A percentile compares a stretch with the other conserved stretches of the same genome.
Conservation (phyloP, 108 stramenopile genomes). For the Conticribra weissflogii region DNA sequence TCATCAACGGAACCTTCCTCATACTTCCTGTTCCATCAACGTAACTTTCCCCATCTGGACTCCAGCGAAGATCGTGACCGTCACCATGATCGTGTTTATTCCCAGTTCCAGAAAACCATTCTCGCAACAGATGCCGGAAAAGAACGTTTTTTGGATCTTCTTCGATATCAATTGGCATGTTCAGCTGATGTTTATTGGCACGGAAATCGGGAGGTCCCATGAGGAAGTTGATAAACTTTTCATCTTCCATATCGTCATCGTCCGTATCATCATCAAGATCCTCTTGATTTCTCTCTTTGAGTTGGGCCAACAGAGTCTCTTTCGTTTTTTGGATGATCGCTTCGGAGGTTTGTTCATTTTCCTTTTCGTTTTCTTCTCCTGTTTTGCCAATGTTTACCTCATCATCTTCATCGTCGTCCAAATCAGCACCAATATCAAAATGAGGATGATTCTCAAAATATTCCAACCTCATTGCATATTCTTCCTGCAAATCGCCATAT, state of each 20-base stretch:
- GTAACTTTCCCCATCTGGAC: slow-evolving; percentile 32
- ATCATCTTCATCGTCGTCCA: slow-evolving; percentile 1
- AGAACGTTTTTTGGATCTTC: slow-evolving; percentile 51
- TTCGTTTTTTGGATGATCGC: too few species aligned
- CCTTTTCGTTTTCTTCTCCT: slow-evolving; percentile 6
- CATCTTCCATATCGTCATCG: not conserved
- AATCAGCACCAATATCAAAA: slow-evolving; percentile 8
- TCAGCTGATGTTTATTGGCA: slow-evolving; percentile 1
- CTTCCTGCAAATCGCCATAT: slow-evolving; percentile 39
- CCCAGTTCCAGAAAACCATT: slow-evolving; percentile 54
- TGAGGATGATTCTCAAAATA: not conserved
- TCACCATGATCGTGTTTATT: slow-evolving; percentile 21
- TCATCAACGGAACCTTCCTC: slow-evolving; percentile 32
- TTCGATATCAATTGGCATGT: slow-evolving; percentile 16
- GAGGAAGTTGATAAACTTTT: slow-evolving; percentile 5
- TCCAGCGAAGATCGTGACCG: slow-evolving; percentile 32
- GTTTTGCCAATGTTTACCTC: not conserved
- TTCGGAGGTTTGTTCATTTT: slow-evolving; percentile 4
- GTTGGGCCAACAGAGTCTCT: not conserved
- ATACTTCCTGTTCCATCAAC: slow-evolving; percentile 15
- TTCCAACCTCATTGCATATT: slow-evolving; percentile 19
- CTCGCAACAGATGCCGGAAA: slow-evolving; percentile 70
- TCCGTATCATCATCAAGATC: slow-evolving; percentile 20
- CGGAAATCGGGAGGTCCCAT: slow-evolving; percentile 40
- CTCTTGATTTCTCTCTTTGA: not conserved